Conservation (phyloP, 306 rosid genomes). For the Citrullus amarus region DNA sequence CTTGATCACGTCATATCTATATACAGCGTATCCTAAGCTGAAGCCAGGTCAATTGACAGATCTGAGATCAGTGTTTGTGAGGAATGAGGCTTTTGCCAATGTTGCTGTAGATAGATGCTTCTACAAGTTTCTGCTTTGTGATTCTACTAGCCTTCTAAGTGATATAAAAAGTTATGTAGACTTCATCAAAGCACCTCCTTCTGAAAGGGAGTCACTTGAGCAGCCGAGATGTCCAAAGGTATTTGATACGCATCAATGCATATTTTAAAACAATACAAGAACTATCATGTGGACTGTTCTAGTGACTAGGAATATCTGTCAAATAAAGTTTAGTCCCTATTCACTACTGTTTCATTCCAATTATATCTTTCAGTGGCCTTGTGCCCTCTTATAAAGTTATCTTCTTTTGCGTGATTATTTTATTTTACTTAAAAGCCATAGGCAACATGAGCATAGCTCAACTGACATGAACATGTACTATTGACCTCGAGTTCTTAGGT, state of each 20-base stretch:
- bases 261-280: neutral
- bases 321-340: neutral
- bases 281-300: neutral
- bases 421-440: neutral
- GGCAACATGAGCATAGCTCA: too few species aligned
- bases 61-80: slow-evolving; percentile 72
- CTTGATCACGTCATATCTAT: slow-evolving; percentile 79
- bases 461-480: too few species aligned
- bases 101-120: slow-evolving; percentile 58
- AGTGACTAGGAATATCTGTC: neutral
- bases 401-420: neutral
- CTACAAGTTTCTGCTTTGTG: slow-evolving; percentile 53
- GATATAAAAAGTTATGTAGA: slow-evolving; percentile 46
- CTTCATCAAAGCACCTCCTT: slow-evolving; percentile 22
- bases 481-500: too few species aligned
- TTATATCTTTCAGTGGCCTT: neutral
- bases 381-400: neutral
- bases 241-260: neutral
- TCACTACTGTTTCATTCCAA: neutral
- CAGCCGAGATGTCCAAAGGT: slow-evolving; percentile 87
- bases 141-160: slow-evolving; percentile 42
- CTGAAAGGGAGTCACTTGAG: slow-evolving; percentile 16
- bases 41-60: slow-evolving; percentile 96
- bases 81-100: slow-evolving; percentile 74
- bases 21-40: slow-evolving; percentile 73